These are phyloP conservation scores for Yarrowia sp. DNA, from an alignment of 805 yeast species.

Conservation along the genomic window DNA sequence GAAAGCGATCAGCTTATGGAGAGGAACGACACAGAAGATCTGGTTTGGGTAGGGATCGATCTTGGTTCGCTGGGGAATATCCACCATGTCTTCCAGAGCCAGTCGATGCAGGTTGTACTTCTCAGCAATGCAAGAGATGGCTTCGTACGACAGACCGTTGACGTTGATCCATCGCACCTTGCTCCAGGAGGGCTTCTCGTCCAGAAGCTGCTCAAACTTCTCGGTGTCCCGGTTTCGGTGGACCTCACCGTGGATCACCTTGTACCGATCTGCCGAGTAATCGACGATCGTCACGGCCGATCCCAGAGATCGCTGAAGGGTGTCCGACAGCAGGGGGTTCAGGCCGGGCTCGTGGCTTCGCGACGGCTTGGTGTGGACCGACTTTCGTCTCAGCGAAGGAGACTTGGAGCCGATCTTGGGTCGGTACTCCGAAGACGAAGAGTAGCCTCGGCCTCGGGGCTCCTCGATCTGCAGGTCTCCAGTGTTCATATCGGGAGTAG, in stretches of 20 bases:
- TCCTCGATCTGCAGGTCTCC: conserved; percentile 3
- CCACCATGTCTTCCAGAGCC: conserved; percentile 62
- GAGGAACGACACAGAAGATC: conserved; percentile 54
- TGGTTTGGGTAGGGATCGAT: conserved; percentile 53
- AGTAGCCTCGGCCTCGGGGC: background rate
- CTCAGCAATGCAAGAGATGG: conserved; percentile 48
- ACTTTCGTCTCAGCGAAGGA: conserved; percentile 36
- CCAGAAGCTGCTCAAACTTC: conserved; percentile 40
- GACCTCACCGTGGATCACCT: conserved; percentile 47
- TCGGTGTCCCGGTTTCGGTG: conserved; percentile 30
- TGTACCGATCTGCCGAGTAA: conserved; percentile 45
- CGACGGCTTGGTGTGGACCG: conserved; percentile 40
- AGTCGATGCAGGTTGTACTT: conserved; percentile 51
- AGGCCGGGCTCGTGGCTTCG: conserved; percentile 63
- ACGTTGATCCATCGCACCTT: conserved; percentile 57
- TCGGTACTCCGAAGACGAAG: background rate
- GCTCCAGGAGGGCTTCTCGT: conserved; percentile 47
- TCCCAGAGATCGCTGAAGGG: conserved; percentile 51
- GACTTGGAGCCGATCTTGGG: conserved; percentile 25
- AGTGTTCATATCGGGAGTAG: background rate
- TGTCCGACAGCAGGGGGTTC: conserved; percentile 50
- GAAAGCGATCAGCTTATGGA: conserved; percentile 46
- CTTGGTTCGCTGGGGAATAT: conserved; percentile 60
- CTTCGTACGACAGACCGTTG: conserved; percentile 63
- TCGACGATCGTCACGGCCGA: conserved; percentile 55